phyloP scores from a whole-genome alignment of 768 basidiomycete species.

The Ramaria sp. region DNA sequence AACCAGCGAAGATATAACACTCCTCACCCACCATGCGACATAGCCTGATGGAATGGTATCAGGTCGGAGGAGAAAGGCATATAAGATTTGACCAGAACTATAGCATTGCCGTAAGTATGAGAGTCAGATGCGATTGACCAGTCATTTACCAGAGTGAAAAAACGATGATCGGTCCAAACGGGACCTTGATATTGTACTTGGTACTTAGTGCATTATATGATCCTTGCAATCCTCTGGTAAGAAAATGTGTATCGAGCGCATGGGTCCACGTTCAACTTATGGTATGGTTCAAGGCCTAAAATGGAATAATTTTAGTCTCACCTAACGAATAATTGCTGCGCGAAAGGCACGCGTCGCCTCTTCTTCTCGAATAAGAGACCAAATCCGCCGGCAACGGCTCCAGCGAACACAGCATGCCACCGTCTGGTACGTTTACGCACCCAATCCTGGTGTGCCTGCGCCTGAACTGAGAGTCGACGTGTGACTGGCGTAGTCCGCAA shows the following conservation, averaged over 20 bases:
- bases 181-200: constrained; percentile 56
- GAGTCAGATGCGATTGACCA: neutral
- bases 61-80: constrained; percentile 64
- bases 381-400: constrained; percentile 59
- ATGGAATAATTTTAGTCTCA: constrained; percentile 22
- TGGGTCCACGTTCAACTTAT: neutral
- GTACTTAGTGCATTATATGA: constrained; percentile 72
- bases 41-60: constrained; percentile 81
- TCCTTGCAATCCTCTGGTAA: constrained; percentile 73
- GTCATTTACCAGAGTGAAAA: constrained; percentile 58
- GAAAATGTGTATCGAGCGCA: neutral
- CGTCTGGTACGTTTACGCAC: constrained; percentile 54
- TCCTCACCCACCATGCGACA: constrained; percentile 45
- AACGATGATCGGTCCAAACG: constrained; percentile 74
- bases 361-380: constrained; percentile 72
- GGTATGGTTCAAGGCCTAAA: neutral
- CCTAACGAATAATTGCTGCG: constrained; percentile 88
- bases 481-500: neutral
- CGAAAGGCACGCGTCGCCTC: constrained; percentile 53
- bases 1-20: neutral
- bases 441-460: constrained; percentile 52
- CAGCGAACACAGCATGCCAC: constrained; percentile 78
- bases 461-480: constrained; percentile 46
- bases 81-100: constrained; percentile 82
- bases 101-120: neutral